Evolutionary conservation across 169 alveolate genomes (phyloP).

Genomic region (Eimeria maxima): DNA sequence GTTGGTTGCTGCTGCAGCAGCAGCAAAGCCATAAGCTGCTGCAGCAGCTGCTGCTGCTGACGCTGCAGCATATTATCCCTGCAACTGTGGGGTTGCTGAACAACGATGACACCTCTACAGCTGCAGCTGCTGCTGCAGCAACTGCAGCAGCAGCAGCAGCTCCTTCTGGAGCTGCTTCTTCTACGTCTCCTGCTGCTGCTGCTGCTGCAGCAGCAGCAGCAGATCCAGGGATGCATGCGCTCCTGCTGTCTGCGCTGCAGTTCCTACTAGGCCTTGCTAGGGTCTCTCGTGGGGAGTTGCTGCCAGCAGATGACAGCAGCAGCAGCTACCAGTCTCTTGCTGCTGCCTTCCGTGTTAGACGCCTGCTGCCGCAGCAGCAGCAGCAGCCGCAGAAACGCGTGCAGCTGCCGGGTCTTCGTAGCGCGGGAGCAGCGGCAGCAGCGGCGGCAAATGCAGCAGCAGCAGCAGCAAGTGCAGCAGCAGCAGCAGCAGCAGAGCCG

Average conservation of each 20-base stretch:
- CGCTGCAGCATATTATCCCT: conserved; percentile 41
- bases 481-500: conserved; percentile 28
- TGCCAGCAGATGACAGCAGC: background rate
- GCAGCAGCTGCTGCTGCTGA: conserved; percentile 61
- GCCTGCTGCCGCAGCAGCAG: conserved; percentile 55
- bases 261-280: background rate
- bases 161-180: background rate
- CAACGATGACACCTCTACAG: background rate
- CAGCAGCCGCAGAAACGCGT: conserved; percentile 29
- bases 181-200: background rate
- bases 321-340: background rate
- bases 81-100: background rate
- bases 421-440: background rate
- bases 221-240: conserved; percentile 21
- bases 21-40: conserved; percentile 47
- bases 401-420: background rate
- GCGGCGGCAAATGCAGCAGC: conserved; percentile 5
- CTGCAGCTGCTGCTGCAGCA: no score
- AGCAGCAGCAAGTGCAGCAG: conserved; percentile 55
- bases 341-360: conserved; percentile 11
- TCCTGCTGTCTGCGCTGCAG: conserved; percentile 20
- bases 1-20: conserved; percentile 35
- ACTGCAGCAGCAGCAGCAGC: background rate
- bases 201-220: conserved; percentile 40
- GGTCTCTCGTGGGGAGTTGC: conserved; percentile 19